These are phyloP conservation scores for Globisporangium recalcitrans DNA, from an alignment of 352 stramenopile species.

Conservation along the genomic window DNA sequence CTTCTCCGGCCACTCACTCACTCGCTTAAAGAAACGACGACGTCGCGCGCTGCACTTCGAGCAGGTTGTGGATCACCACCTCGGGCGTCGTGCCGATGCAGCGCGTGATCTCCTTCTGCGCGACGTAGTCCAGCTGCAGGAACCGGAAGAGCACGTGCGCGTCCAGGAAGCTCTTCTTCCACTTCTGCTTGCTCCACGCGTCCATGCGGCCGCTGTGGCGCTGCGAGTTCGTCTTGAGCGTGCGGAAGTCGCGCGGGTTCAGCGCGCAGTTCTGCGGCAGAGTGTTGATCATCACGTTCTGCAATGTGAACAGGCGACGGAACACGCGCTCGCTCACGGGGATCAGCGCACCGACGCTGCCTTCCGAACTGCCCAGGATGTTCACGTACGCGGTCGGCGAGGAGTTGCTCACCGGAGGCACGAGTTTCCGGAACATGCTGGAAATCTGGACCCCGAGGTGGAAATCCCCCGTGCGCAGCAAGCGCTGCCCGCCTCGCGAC, in stretches of 20 bases:
- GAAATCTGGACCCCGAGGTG: slow-evolving; percentile 75
- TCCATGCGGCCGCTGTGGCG: slow-evolving; percentile 58
- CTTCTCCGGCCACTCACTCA: background rate
- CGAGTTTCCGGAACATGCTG: slow-evolving; percentile 76
- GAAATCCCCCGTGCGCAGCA: slow-evolving; percentile 79
- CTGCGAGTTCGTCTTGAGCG: slow-evolving; percentile 62
- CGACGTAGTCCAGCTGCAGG: slow-evolving; percentile 78
- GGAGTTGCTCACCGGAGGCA: slow-evolving; percentile 21
- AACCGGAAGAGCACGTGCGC: slow-evolving; percentile 78
- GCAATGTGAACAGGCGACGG: slow-evolving; percentile 80
- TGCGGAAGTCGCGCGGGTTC: slow-evolving; percentile 83
- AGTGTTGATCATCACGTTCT: slow-evolving; percentile 89
- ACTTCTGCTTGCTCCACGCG: slow-evolving; percentile 86
- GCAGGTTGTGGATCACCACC: slow-evolving; percentile 83
- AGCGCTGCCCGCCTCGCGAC: slow-evolving; percentile 72
- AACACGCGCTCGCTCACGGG: slow-evolving; percentile 79
- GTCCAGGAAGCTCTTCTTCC: slow-evolving; percentile 87
- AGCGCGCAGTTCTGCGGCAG: slow-evolving; percentile 79
- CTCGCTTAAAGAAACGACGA: slow-evolving; percentile 53
- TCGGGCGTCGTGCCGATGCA: slow-evolving; percentile 88
- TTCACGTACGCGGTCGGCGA: slow-evolving; percentile 54
- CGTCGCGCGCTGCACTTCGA: slow-evolving; percentile 77
- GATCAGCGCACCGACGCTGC: slow-evolving; percentile 65
- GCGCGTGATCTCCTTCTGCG: slow-evolving; percentile 83
- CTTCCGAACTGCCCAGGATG: slow-evolving; percentile 76